phyloP scores from a whole-genome alignment of 306 rosid species.

The Citrullus mucosospermus region DNA sequence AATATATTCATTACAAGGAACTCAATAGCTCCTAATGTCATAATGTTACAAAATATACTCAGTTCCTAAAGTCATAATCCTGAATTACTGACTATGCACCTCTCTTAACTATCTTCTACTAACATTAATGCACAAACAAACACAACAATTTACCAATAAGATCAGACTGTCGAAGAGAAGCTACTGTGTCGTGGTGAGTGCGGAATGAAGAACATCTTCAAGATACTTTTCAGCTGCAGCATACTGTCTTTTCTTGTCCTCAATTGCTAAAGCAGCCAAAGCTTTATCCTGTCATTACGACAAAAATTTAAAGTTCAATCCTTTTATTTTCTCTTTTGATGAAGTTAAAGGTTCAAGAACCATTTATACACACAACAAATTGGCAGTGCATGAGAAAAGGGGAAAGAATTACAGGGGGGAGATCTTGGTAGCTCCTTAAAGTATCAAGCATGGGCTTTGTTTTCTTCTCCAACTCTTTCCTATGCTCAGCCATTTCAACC shows the following conservation, averaged over 20 bases:
- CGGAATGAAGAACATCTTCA: constrained; percentile 81
- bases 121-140: background rate
- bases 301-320: background rate
- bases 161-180: background rate
- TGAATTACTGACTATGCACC: background rate
- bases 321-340: background rate
- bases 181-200: constrained; percentile 51
- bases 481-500: constrained; percentile 81
- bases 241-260: constrained; percentile 87
- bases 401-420: constrained; percentile 61
- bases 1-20: background rate
- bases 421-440: constrained; percentile 84
- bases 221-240: constrained; percentile 91
- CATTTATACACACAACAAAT: background rate
- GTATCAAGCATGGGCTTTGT: constrained; percentile 89
- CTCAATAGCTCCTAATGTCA: background rate
- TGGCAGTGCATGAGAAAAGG: background rate
- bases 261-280: constrained; percentile 91
- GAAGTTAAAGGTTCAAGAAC: background rate
- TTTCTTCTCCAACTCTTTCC: constrained; percentile 85
- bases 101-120: constrained; percentile 7
- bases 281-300: constrained; percentile 68
- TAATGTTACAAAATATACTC: constrained; percentile 2
- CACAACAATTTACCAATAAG: background rate
- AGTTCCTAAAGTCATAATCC: background rate